phyloP scores from a whole-genome alignment of 2,329 filamentous ascomycete species.

The Alternaria gansuensis region DNA sequence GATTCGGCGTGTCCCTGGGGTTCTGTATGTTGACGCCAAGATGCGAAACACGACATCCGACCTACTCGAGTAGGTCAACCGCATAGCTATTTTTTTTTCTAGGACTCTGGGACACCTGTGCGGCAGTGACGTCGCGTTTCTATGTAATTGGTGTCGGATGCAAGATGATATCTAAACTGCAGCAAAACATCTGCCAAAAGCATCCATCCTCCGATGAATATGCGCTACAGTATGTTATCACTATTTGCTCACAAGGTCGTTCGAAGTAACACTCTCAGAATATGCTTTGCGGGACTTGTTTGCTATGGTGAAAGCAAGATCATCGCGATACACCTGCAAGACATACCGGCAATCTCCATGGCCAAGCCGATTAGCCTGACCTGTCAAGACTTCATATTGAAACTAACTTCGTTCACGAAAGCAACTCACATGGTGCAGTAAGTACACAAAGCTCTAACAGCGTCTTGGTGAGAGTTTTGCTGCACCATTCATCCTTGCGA shows the following conservation, averaged over 20 bases:
- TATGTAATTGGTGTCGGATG: background rate
- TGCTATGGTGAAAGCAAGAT: background rate
- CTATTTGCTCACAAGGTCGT: background rate
- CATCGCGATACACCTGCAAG: slow-evolving; percentile 2
- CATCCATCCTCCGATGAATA: background rate
- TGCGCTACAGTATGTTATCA: background rate
- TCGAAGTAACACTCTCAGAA: background rate
- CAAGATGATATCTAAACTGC: background rate
- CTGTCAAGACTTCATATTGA: too few species aligned
- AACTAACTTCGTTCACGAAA: background rate
- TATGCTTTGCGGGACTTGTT: background rate
- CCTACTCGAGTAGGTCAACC: slow-evolving; percentile 2
- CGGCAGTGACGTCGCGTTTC: background rate
- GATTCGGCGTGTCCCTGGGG: background rate
- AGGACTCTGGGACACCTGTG: background rate
- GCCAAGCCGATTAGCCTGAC: background rate
- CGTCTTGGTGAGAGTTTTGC: background rate
- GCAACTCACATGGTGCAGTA: background rate
- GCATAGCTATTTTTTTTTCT: background rate
- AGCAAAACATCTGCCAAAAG: background rate
- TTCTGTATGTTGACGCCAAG: slow-evolving; percentile 4
- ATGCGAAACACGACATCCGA: background rate
- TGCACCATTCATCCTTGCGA: background rate
- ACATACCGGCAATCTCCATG: slow-evolving; percentile 1
- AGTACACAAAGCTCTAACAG: background rate